Conservation (phyloP, 345 rosid species). For the Physaria fendleri region DNA sequence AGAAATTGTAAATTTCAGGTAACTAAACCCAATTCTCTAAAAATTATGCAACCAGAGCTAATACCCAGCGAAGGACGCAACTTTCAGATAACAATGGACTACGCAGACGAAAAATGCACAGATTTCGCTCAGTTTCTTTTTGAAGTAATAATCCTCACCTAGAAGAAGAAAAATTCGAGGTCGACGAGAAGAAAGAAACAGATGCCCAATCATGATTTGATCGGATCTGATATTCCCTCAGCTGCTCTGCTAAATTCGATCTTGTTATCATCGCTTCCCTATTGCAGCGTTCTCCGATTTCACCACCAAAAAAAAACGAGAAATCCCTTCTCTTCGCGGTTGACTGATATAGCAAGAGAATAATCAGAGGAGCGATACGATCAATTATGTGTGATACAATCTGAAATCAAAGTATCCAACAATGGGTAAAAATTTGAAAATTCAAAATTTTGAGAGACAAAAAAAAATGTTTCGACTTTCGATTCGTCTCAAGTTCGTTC, state of each 20-base stretch:
- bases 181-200: constrained; percentile 84
- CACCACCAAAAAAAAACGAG: not conserved
- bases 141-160: constrained; percentile 41
- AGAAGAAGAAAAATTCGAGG: constrained; percentile 60
- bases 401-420: not conserved
- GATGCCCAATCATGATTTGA: constrained; percentile 98
- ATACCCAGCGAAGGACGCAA: not conserved
- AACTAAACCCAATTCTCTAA: constrained; percentile 6
- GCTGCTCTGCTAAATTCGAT: constrained; percentile 90
- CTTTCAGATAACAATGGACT: not conserved
- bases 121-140: too few species aligned
- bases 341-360: not conserved
- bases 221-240: constrained; percentile 95
- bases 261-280: constrained; percentile 79
- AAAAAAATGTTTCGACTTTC: constrained; percentile 12
- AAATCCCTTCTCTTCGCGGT: constrained; percentile 10
- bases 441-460: not conserved
- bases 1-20: constrained; percentile 11
- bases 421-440: not conserved
- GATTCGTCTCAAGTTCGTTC: constrained; percentile 22
- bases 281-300: not conserved
- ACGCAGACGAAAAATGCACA: not conserved
- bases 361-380: not conserved
- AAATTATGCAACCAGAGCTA: constrained; percentile 5
- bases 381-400: not conserved